These are phyloP conservation scores for Garcia nutans DNA, from an alignment of 345 rosid genomes.

Conservation along the genomic window DNA sequence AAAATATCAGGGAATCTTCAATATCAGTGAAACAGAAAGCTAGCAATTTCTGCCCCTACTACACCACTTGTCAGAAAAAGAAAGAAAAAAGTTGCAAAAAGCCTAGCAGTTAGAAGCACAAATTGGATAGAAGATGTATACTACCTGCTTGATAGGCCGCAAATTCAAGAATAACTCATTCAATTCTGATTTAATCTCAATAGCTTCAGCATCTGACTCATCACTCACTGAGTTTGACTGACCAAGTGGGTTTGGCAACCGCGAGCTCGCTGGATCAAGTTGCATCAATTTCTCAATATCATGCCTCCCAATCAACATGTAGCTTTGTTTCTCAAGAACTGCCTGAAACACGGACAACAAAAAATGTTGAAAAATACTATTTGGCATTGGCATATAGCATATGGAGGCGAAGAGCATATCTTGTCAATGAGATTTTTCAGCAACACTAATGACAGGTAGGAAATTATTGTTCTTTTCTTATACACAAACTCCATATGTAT, in stretches of 20 bases:
- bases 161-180: constrained; percentile 65
- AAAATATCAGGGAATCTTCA: not conserved
- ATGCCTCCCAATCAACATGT: constrained; percentile 96
- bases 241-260: constrained; percentile 58
- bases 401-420: not conserved
- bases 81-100: not conserved
- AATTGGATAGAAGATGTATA: not conserved
- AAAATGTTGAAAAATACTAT: constrained; percentile 18
- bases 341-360: constrained; percentile 61
- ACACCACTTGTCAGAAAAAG: not conserved
- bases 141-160: constrained; percentile 88
- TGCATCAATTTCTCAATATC: constrained; percentile 97
- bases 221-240: constrained; percentile 36
- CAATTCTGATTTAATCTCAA: constrained; percentile 64
- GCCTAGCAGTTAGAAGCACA: not conserved
- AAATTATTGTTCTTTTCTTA: not conserved
- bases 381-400: not conserved
- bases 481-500: not conserved
- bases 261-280: constrained; percentile 70
- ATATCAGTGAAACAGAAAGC: not conserved
- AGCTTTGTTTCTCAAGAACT: constrained; percentile 97
- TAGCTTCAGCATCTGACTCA: constrained; percentile 45
- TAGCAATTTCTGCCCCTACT: not conserved
- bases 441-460: not conserved
- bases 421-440: not conserved